Percentiles rank a stretch among this genome's conserved stretches.
Evolutionary conservation across 2,329 filamentous ascomycete genomes (phyloP).

Genomic region (Conoideocrella luteorostrata): DNA sequence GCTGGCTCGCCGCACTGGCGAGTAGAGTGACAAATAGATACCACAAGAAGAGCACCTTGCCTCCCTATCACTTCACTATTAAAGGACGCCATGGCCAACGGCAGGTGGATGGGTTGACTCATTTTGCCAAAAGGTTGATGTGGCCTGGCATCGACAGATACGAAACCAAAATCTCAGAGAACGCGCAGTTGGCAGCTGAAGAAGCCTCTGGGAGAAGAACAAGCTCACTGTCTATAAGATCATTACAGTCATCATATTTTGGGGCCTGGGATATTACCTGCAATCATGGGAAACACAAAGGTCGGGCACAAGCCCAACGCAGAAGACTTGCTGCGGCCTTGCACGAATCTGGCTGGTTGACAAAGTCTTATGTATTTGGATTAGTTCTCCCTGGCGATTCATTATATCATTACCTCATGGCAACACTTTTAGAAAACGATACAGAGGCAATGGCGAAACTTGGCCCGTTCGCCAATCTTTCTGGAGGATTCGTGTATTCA

Average conservation of each 20-base stretch:
- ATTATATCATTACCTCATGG: constrained; percentile 58
- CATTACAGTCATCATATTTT: constrained; percentile 41
- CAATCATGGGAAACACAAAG: constrained; percentile 22
- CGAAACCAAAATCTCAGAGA: constrained; percentile 41
- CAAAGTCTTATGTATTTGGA: constrained; percentile 61
- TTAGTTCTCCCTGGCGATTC: constrained; percentile 59
- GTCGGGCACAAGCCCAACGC: constrained; percentile 34
- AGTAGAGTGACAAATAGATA: constrained; percentile 43
- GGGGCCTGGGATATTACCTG: constrained; percentile 31
- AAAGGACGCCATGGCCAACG: constrained; percentile 49
- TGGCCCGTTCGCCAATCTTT: constrained; percentile 55
- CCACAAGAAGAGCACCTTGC: constrained; percentile 27
- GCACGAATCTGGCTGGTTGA: constrained; percentile 58
- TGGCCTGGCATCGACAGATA: constrained; percentile 57
- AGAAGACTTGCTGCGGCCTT: constrained; percentile 51
- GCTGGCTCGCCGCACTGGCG: constrained; percentile 54
- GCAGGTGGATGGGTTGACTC: constrained; percentile 54
- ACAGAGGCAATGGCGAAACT: constrained; percentile 50
- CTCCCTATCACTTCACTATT: constrained; percentile 39
- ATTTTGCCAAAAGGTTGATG: constrained; percentile 55
- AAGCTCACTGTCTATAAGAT: constrained; percentile 27
- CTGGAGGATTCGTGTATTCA: constrained; percentile 57
- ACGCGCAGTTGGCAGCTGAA: constrained; percentile 34
- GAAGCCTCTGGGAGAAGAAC: constrained; percentile 27
- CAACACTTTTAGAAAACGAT: constrained; percentile 59